These are phyloP conservation scores for Jaminaea rosea DNA, from an alignment of 1,284 basidiomycete genomes.

Conservation along the genomic window DNA sequence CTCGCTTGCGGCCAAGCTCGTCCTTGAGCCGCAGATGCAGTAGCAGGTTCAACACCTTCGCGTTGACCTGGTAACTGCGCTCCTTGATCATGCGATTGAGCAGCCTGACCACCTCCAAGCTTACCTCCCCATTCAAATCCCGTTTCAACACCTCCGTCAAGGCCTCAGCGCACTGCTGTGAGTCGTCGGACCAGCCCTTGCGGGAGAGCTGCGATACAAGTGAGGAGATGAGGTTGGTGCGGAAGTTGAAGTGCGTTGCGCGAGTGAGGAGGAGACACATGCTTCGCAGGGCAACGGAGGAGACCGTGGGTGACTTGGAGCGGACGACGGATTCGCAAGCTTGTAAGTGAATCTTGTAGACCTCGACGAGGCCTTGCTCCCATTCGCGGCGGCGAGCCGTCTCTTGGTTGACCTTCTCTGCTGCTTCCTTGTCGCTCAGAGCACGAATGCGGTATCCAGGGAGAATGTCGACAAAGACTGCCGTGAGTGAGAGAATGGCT, in stretches of 20 bases:
- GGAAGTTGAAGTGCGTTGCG: conserved; percentile 94
- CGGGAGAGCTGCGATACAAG: conserved; percentile 75
- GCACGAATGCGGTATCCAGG: conserved; percentile 71
- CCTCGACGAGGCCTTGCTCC: conserved; percentile 84
- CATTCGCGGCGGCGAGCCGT: conserved; percentile 83
- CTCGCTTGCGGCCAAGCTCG: conserved; percentile 67
- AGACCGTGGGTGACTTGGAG: not conserved
- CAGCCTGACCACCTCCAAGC: conserved; percentile 79
- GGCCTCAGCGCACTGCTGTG: conserved; percentile 70
- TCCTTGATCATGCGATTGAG: conserved; percentile 96
- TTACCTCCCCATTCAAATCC: conserved; percentile 69
- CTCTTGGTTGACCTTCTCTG: conserved; percentile 88
- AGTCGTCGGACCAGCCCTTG: conserved; percentile 53
- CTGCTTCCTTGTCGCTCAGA: conserved; percentile 78
- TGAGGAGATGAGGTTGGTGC: conserved; percentile 79
- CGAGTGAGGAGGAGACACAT: conserved; percentile 76
- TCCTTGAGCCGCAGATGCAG: conserved; percentile 76
- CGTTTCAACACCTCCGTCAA: conserved; percentile 70
- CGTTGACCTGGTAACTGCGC: conserved; percentile 77
- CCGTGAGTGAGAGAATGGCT: conserved; percentile 79
- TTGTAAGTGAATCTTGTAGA: conserved; percentile 82
- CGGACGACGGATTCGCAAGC: conserved; percentile 56
- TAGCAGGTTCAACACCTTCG: conserved; percentile 75
- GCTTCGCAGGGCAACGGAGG: conserved; percentile 61
- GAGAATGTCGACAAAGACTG: conserved; percentile 90